Conservation (phyloP, 106 monocot genomes). For the Apostasia shenzhenica region DNA sequence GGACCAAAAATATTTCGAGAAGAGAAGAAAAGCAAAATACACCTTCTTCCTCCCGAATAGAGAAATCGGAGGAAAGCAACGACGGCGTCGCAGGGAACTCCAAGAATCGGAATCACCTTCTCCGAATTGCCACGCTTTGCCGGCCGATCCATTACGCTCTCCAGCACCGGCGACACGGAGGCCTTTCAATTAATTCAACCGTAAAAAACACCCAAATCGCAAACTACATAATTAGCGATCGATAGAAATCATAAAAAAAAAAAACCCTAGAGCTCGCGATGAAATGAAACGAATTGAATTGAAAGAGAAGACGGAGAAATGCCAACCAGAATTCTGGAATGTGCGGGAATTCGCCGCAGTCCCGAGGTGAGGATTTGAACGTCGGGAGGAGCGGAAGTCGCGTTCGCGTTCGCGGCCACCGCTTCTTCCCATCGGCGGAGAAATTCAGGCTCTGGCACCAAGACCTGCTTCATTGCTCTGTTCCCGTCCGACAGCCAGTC, state of each 20-base stretch:
- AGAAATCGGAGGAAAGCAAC: slow-evolving; percentile 38
- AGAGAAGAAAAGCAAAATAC: not conserved
- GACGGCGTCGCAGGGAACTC: slow-evolving; percentile 60
- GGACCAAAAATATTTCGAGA: not conserved
- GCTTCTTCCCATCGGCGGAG: not conserved
- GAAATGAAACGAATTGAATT: not conserved
- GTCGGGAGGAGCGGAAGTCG: not conserved
- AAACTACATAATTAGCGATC: not conserved
- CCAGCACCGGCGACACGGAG: slow-evolving; percentile 47
- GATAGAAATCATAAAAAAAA: not conserved
- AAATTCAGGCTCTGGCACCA: not conserved
- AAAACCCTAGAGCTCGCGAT: not conserved
- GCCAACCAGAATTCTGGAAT: slow-evolving; percentile 21
- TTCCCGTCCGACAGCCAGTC: not conserved
- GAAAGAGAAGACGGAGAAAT: not conserved
- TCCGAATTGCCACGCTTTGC: not conserved
- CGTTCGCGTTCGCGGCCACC: not conserved
- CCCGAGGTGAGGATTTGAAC: slow-evolving; percentile 17
- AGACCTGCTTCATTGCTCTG: not conserved
- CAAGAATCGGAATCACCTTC: slow-evolving; percentile 30
- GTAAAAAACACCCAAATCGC: too few species aligned
- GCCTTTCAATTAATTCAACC: slow-evolving; percentile 8
- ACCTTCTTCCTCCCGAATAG: slow-evolving; percentile 17
- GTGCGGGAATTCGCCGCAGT: slow-evolving; percentile 17
- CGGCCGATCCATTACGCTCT: slow-evolving; percentile 17